These are phyloP conservation scores for Neofusicoccum parvum DNA, from an alignment of 2,329 filamentous ascomycete species.

Conservation along the genomic window DNA sequence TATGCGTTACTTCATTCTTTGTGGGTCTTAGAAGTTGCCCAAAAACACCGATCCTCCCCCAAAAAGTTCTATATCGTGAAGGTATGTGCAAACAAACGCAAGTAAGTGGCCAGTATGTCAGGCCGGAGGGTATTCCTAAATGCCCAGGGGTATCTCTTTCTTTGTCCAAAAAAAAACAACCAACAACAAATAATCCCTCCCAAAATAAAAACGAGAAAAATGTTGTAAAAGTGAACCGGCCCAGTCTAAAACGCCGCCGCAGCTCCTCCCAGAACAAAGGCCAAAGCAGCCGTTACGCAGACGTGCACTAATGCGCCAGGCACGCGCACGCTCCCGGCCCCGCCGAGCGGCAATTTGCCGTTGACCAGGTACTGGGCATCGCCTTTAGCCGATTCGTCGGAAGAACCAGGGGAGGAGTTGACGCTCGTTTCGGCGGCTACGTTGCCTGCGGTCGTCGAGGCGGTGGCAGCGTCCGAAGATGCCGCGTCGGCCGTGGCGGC, in stretches of 20 bases:
- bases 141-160: slow-evolving; percentile 3
- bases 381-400: not conserved
- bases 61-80: not conserved
- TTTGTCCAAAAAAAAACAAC: not conserved
- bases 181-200: not conserved
- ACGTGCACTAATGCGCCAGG: not conserved
- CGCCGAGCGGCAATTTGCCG: slow-evolving; percentile 3
- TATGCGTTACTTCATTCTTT: too few species aligned
- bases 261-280: not conserved
- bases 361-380: slow-evolving; percentile 6
- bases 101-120: not conserved
- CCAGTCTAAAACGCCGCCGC: not conserved
- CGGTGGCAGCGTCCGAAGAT: not conserved
- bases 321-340: not conserved
- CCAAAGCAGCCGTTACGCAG: not conserved
- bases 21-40: too few species aligned
- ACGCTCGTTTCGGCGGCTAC: not conserved
- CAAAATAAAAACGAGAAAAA: not conserved
- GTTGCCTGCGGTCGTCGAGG: not conserved
- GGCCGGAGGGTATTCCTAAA: not conserved
- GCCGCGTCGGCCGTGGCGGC: too few species aligned
- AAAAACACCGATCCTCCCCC: too few species aligned
- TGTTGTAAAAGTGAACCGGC: not conserved
- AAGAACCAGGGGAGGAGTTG: not conserved
- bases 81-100: not conserved